Conservation (phyloP, 2,329 filamentous ascomycete genomes). For the Fulvia fulva region DNA sequence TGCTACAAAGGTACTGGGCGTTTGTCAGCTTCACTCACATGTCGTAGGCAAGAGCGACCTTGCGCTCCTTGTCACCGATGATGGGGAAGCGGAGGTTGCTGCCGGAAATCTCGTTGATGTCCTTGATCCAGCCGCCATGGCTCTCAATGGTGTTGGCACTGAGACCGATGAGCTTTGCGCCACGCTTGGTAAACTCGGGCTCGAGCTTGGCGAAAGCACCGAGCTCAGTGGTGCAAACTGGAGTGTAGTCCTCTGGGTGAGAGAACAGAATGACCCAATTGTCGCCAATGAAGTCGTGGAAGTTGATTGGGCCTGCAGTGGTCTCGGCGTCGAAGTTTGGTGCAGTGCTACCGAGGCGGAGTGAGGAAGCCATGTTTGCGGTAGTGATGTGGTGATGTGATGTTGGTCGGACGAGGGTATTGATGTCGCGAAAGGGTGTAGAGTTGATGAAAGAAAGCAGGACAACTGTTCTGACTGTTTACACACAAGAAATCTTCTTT, state of each 20-base stretch:
- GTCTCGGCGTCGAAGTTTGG: constrained; percentile 68
- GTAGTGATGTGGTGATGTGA: neutral
- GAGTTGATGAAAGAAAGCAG: neutral
- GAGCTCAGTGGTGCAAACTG: constrained; percentile 60
- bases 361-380: constrained; percentile 31
- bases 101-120: constrained; percentile 50
- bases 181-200: constrained; percentile 60
- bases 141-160: constrained; percentile 50
- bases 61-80: constrained; percentile 51
- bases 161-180: constrained; percentile 59
- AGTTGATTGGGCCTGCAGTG: constrained; percentile 63
- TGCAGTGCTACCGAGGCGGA: constrained; percentile 63
- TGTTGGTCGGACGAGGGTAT: neutral
- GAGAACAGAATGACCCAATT: constrained; percentile 69
- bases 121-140: constrained; percentile 51
- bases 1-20: neutral
- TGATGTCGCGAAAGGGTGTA: neutral
- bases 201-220: constrained; percentile 62
- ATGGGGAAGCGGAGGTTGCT: constrained; percentile 49
- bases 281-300: constrained; percentile 68
- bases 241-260: constrained; percentile 61
- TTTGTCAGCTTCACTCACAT: constrained; percentile 38
- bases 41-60: constrained; percentile 51
- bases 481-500: neutral
- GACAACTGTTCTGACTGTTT: neutral